Percentiles rank a stretch among this genome's conserved stretches.
Conservation (phyloP, 441 rosid genomes). For the Pelargonium fulgidum region DNA sequence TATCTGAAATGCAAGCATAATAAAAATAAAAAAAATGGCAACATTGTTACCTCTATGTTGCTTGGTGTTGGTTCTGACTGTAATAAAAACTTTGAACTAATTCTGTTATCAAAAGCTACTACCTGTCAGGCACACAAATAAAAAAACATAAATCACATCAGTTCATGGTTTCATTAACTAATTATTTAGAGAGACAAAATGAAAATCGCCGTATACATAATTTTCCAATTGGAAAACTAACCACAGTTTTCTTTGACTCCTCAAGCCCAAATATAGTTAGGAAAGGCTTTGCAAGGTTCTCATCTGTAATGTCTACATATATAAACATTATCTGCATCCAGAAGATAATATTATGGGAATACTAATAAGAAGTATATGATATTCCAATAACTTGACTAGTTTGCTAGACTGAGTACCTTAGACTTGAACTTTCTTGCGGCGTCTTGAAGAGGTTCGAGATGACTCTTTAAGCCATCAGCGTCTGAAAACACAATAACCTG, state of each 20-base stretch:
- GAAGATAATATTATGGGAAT: conserved; percentile 20
- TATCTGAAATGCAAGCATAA: background rate
- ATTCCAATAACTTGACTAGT: conserved; percentile 11
- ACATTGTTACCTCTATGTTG: conserved; percentile 60
- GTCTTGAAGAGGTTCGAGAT: conserved; percentile 54
- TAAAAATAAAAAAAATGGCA: background rate
- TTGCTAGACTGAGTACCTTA: conserved; percentile 35
- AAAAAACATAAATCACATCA: conserved; percentile 9
- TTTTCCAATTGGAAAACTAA: conserved; percentile 31
- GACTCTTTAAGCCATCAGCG: conserved; percentile 48
- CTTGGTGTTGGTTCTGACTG: conserved; percentile 58
- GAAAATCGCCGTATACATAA: background rate
- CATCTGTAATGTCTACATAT: conserved; percentile 50
- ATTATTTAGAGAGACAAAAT: conserved; percentile 2
- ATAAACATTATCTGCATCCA: conserved; percentile 66
- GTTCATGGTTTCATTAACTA: conserved; percentile 13
- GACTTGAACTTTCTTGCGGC: conserved; percentile 74
- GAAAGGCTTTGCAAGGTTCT: conserved; percentile 82
- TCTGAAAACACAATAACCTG: conserved; percentile 70
- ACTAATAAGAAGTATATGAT: conserved; percentile 7
- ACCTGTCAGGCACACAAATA: conserved; percentile 42
- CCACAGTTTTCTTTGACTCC: conserved; percentile 57
- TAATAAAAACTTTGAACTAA: conserved; percentile 65
- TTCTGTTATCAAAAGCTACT: conserved; percentile 67
- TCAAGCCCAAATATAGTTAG: conserved; percentile 80